A percentile compares a stretch with the other conserved stretches of the same genome.
phyloP scores from a whole-genome alignment of 2,329 filamentous ascomycete genomes.

The Penicillium sp. region DNA sequence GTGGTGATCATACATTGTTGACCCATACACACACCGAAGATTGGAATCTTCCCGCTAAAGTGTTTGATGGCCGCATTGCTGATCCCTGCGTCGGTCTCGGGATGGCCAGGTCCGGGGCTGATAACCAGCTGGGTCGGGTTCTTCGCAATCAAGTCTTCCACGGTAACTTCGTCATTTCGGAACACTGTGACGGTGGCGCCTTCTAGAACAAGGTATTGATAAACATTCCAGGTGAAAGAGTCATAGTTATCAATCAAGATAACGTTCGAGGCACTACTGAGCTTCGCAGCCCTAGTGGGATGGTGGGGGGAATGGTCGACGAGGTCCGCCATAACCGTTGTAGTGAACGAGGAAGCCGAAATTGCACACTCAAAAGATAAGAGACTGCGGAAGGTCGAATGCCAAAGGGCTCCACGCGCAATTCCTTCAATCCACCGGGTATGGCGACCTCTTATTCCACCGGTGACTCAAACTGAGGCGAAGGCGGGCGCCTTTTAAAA shows the following conservation, averaged over 20 bases:
- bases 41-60: constrained; percentile 91
- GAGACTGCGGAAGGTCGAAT: neutral
- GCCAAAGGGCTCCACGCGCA: neutral
- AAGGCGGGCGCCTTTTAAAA: neutral
- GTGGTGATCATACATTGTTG: constrained; percentile 97
- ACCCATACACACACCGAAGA: constrained; percentile 98
- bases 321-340: constrained; percentile 46
- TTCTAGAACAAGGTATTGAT: constrained; percentile 96
- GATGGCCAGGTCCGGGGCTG: constrained; percentile 93
- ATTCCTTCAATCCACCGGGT: neutral
- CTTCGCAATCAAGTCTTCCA: constrained; percentile 79
- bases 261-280: constrained; percentile 83
- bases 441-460: neutral
- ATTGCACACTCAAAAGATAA: neutral
- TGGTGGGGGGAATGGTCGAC: constrained; percentile 83
- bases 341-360: neutral
- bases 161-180: constrained; percentile 86
- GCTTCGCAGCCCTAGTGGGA: constrained; percentile 70
- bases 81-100: constrained; percentile 85
- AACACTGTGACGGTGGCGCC: constrained; percentile 87
- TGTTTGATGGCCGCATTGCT: constrained; percentile 88
- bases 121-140: constrained; percentile 92
- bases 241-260: constrained; percentile 99
- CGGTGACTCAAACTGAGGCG: constrained; percentile 18
- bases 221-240: constrained; percentile 99